Base-by-base conservation (phyloP, 257 asterid genomes). In the Knoxia roxburghii region DNA sequence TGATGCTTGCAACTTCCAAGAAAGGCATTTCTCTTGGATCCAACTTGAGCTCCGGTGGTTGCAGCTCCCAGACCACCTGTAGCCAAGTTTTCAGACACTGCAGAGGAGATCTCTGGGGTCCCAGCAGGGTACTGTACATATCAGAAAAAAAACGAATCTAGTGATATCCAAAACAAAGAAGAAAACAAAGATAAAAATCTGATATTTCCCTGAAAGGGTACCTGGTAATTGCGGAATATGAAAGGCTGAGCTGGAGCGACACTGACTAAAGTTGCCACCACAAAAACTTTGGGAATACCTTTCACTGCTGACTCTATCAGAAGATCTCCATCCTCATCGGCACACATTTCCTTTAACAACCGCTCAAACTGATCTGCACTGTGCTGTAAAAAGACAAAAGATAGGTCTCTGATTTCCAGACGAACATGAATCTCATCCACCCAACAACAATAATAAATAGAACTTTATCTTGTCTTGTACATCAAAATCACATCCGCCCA, bases 141-240 rank as follows among this genome's bases (percentile, higher is more conserved):
- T 53, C 43, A 59, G 46, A 69, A 76, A 46, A 68, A 21, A 48
- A 50, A 61, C 60, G 58, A 72, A 27, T 24, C 51, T n/a, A 58
- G 40, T 57, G 4, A 27, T n/a, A 35, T 8, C 54, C n/a, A 24
- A n/a, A 53, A 40, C 40, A 4, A 54, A 30, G 21, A 10, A 52
- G 48, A 40, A 26, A 61, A 70, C 60, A 52, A 70, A 23, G 54
- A 68, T 40, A 61, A 32, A 39, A 79, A 72, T 39, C 71, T 52
- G 68, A 55, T 55, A 55, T 63, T 30, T 35, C 30, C 14, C 49
- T 69, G 49, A 30, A 53, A 64, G 32, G 64, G 60, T 70, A 93
- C 99, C 99, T 94, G 99, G 82, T 90, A 94, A 81, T 94, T 94
- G 66, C 97, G 96, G 79, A 94, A 94, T 85, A 94, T 85, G 83